Evolutionary conservation across 345 rosid genomes (phyloP), one percentile per base, ranked within the genome.

Genomic region (Camelina hispida): DNA sequence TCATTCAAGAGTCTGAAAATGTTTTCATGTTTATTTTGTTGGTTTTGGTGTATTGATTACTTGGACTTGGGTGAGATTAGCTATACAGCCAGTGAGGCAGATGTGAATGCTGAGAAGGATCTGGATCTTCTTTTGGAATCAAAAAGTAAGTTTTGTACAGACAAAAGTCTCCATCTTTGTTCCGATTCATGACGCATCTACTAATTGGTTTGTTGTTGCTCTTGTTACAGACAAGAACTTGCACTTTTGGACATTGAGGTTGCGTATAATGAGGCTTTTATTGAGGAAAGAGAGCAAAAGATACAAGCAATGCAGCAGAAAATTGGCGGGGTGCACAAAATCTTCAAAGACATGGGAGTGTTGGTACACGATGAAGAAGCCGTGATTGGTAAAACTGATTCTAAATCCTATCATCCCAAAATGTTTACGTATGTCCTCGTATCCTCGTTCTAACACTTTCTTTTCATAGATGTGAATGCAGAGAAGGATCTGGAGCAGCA

Each of bases 231-330:
- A 20, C 1, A 20, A 20, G 22, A 20, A 20, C 22, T 20, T 81
- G 82, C 83, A 92, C 22, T 20, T 20, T 20, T 20, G 55, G 98
- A 77, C 98, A 93, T 74, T 63, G 97, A 96, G 85, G 98, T 93
- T 20, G 22, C 22, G 22, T 15, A 53, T 72, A 89, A 95, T 59
- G 99, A 93, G 69, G 98, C 98, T 62, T 60, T 95, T 25, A 90
- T 95, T 48, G 99, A 95, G 68, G 99, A 95, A 83, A 87, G 99
- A 82, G 98, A 95, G 60, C 97, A 88, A 46, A 97, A 98, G 71
- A 91, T 93, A 69, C 90, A 93, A 62, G 98, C 91, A 77, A 90
- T 95, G 71, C 97, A 93, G 81, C 91, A 88, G 78, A 97, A 93
- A 79, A 95, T 95, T 77, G 97, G 98, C 8, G 98, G 93, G 85